Evolutionary conservation across 2,329 filamentous ascomycete genomes (phyloP).

Genomic region (Penicillium sp.): DNA sequence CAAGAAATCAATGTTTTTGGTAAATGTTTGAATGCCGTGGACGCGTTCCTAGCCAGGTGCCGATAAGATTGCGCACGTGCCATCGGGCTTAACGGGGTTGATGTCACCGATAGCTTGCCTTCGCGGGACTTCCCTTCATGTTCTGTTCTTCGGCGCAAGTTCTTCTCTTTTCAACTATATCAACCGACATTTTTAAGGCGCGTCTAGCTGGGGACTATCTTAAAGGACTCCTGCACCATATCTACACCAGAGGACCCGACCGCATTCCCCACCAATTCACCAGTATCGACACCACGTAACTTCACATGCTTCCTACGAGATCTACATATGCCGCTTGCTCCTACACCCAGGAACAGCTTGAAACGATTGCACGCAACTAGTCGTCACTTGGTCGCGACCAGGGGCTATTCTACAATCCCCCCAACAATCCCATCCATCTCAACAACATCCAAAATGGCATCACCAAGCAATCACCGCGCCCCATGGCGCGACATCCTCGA

Average conservation of each 20-base stretch:
- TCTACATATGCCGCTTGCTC: neutral
- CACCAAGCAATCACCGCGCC: constrained; percentile 13
- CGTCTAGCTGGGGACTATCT: neutral
- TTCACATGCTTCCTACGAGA: neutral
- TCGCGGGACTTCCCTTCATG: neutral
- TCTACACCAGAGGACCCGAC: neutral
- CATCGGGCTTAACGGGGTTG: neutral
- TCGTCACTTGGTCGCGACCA: neutral
- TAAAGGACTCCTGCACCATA: too few relatives aligned
- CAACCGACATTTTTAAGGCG: neutral
- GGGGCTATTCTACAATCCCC: too few relatives aligned
- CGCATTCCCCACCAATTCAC: neutral
- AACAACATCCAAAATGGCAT: constrained; percentile 10
- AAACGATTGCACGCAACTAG: neutral
- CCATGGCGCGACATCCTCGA: constrained; percentile 31
- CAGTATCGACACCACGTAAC: neutral
- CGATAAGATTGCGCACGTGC: constrained; percentile 1
- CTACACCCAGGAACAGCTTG: neutral
- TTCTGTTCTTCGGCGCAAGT: neutral
- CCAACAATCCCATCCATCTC: neutral
- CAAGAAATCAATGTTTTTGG: neutral
- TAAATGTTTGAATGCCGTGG: too few relatives aligned
- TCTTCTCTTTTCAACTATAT: neutral
- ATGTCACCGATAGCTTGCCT: neutral
- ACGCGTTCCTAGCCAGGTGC: neutral